These are phyloP conservation scores for Dothistroma pini DNA, from an alignment of 2,329 filamentous ascomycete species.

Conservation along the genomic window DNA sequence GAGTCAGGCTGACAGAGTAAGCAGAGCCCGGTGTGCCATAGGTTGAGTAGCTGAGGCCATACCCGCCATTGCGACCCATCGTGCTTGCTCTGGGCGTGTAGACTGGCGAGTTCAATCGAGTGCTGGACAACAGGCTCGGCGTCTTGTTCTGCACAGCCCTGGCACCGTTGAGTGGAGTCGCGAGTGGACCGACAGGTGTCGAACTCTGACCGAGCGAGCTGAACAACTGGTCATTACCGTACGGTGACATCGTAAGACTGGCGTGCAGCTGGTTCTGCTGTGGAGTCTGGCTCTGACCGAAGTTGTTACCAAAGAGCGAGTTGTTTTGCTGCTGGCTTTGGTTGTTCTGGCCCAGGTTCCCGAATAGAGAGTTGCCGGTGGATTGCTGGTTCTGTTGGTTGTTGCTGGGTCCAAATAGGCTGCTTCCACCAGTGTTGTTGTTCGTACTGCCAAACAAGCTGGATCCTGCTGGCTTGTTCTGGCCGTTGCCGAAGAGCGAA, in stretches of 20 bases:
- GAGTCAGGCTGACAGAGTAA: slow-evolving; percentile 58
- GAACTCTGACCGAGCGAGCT: slow-evolving; percentile 63
- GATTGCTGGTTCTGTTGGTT: slow-evolving; percentile 37
- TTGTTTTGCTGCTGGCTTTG: slow-evolving; percentile 43
- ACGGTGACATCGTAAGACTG: slow-evolving; percentile 75
- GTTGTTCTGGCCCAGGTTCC: slow-evolving; percentile 28
- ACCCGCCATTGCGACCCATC: slow-evolving; percentile 51
- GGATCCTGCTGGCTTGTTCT: slow-evolving; percentile 41
- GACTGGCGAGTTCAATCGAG: slow-evolving; percentile 62
- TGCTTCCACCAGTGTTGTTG: slow-evolving; percentile 31
- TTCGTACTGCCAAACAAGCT: slow-evolving; percentile 38
- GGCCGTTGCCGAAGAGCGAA: slow-evolving; percentile 33
- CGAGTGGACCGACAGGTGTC: slow-evolving; percentile 79
- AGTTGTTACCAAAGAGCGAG: slow-evolving; percentile 54
- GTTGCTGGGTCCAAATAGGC: slow-evolving; percentile 34
- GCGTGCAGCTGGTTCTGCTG: slow-evolving; percentile 55
- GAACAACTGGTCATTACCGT: slow-evolving; percentile 85
- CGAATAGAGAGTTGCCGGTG: slow-evolving; percentile 41
- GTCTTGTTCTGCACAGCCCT: slow-evolving; percentile 37
- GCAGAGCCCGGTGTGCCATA: slow-evolving; percentile 70
- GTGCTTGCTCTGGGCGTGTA: slow-evolving; percentile 61
- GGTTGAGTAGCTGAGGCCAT: slow-evolving; percentile 88
- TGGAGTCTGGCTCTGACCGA: slow-evolving; percentile 43
- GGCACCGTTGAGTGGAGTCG: slow-evolving; percentile 76
- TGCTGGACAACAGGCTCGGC: slow-evolving; percentile 30